Conservation (phyloP, 805 yeast genomes). For the Teunomyces panamensis region DNA sequence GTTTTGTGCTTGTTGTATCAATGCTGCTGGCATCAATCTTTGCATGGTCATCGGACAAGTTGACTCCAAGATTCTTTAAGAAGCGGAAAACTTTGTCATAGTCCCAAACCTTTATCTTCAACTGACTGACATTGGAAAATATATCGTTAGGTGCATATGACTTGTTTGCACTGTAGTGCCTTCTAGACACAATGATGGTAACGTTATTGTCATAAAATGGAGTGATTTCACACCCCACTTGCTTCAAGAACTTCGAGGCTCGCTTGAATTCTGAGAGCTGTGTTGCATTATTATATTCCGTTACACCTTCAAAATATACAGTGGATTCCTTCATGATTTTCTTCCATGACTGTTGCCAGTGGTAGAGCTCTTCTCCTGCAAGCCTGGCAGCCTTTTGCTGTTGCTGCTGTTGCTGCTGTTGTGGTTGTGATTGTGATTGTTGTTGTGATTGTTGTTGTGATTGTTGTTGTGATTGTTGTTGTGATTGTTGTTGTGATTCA, state of each 20-base stretch:
- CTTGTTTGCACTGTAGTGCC: constrained; percentile 42
- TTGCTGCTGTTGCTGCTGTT: constrained; percentile 1
- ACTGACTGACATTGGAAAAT: constrained; percentile 56
- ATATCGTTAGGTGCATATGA: constrained; percentile 57
- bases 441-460: not conserved
- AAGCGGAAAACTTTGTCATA: constrained; percentile 82
- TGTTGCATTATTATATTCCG: constrained; percentile 29
- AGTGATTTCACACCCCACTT: constrained; percentile 47
- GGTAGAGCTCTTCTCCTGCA: constrained; percentile 45
- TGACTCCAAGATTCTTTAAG: constrained; percentile 55
- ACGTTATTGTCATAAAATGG: constrained; percentile 51
- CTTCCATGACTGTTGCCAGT: constrained; percentile 68
- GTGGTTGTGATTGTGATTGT: not conserved
- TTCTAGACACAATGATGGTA: constrained; percentile 75
- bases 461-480: not conserved
- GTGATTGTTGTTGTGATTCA: not conserved
- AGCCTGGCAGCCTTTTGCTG: constrained; percentile 17
- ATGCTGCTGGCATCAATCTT: not conserved
- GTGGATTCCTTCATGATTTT: constrained; percentile 56
- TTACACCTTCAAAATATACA: constrained; percentile 60
- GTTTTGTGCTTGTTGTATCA: constrained; percentile 5
- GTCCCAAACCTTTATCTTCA: constrained; percentile 80
- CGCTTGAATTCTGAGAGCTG: constrained; percentile 39
- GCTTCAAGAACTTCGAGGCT: constrained; percentile 43
- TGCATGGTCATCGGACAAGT: constrained; percentile 5